Evolutionary conservation across 1,284 basidiomycete species (phyloP).

Genomic region (Cryptococcus jaspeensis): DNA sequence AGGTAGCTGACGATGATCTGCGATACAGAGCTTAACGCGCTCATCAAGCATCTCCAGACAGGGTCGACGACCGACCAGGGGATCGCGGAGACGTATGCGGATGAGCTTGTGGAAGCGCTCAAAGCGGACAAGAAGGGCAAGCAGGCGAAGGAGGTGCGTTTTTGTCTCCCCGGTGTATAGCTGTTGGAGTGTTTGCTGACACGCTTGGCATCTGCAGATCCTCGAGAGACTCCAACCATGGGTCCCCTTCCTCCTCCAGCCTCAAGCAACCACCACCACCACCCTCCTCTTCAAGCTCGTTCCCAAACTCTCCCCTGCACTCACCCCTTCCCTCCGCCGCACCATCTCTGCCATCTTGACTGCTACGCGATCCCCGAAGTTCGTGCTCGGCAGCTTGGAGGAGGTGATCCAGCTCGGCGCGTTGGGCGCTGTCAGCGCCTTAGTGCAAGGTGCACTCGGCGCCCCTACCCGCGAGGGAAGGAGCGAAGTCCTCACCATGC

Average conservation of each 20-base stretch:
- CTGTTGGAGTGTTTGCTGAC: background rate
- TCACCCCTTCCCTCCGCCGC: background rate
- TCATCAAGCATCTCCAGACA: slow-evolving; percentile 8
- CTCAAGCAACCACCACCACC: slow-evolving; percentile 17
- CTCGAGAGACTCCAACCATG: slow-evolving; percentile 28
- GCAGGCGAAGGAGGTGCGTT: slow-evolving; percentile 17
- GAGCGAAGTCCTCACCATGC: background rate
- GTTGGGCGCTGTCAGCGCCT: slow-evolving; percentile 1
- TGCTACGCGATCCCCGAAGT: slow-evolving; percentile 10
- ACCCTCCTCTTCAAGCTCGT: slow-evolving; percentile 10
- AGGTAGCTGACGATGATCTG: slow-evolving; percentile 1
- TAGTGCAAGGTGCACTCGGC: slow-evolving; percentile 1
- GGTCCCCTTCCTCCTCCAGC: slow-evolving; percentile 28
- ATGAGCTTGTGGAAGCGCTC: slow-evolving; percentile 19
- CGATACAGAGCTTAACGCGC: slow-evolving; percentile 8
- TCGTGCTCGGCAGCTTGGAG: slow-evolving; percentile 17
- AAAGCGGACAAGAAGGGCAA: slow-evolving; percentile 26
- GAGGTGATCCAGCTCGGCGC: slow-evolving; percentile 4
- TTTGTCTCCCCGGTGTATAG: background rate
- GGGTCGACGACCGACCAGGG: slow-evolving; percentile 14
- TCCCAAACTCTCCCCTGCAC: background rate
- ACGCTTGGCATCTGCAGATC: slow-evolving; percentile 13
- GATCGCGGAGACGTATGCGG: slow-evolving; percentile 27
- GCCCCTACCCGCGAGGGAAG: background rate
- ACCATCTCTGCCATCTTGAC: slow-evolving; percentile 11